phyloP scores from a whole-genome alignment of 2,329 filamentous ascomycete genomes.

The Fusarium phyllophilum region DNA sequence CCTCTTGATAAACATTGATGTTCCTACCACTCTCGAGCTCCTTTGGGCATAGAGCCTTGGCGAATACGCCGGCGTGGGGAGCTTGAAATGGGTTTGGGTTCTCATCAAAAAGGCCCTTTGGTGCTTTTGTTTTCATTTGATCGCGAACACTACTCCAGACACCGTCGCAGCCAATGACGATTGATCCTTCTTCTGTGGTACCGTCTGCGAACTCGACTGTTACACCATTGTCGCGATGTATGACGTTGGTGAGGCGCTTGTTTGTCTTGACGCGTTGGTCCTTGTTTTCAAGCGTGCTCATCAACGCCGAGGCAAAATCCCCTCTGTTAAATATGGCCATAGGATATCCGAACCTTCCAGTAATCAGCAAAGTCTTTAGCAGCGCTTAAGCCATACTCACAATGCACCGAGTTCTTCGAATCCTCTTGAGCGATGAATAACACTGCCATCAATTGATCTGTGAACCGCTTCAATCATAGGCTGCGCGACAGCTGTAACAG shows the following conservation, averaged over 20 bases:
- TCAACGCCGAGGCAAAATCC: constrained; percentile 8
- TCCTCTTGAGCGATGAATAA: not conserved
- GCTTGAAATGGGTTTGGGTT: constrained; percentile 15
- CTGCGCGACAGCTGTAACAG: not conserved
- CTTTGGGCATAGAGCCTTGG: not conserved
- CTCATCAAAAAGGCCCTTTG: constrained; percentile 20
- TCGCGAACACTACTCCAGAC: constrained; percentile 24
- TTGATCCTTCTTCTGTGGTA: constrained; percentile 3
- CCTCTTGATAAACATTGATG: constrained; percentile 16
- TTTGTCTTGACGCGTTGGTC: constrained; percentile 5
- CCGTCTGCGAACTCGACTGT: constrained; percentile 18
- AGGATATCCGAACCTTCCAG: constrained; percentile 5
- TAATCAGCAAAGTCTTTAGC: not conserved
- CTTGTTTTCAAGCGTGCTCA: constrained; percentile 1
- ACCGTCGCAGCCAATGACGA: not conserved
- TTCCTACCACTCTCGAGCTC: not conserved
- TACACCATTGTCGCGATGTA: not conserved
- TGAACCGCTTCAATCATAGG: constrained; percentile 12
- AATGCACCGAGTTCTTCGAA: not conserved
- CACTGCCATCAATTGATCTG: constrained; percentile 3
- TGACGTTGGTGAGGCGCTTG: constrained; percentile 17
- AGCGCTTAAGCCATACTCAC: rapidly evolving
- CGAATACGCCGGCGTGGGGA: constrained; percentile 3
- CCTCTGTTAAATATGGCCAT: constrained; percentile 22
- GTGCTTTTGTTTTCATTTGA: constrained; percentile 7